phyloP scores from a whole-genome alignment of 352 stramenopile species.

The Globisporangium cederbergense region DNA sequence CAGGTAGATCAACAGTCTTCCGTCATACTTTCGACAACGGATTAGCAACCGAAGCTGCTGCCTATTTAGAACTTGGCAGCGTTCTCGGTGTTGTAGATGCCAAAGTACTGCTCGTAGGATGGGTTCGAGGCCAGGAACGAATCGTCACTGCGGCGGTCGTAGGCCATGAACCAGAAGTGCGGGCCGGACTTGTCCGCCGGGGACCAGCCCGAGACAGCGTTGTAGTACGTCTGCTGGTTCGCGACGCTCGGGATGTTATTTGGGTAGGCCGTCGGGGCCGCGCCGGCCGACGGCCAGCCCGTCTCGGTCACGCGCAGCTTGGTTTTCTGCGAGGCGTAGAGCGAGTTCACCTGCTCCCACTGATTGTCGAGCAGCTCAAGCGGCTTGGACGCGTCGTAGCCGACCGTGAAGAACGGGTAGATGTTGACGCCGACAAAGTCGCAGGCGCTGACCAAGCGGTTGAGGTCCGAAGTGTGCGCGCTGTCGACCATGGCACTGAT shows the following conservation, averaged over 20 bases:
- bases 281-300: constrained; percentile 45
- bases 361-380: constrained; percentile 34
- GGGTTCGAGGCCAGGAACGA: constrained; percentile 8
- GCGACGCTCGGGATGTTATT: constrained; percentile 15
- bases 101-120: constrained; percentile 19
- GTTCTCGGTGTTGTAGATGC: constrained; percentile 14
- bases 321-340: constrained; percentile 13
- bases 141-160: constrained; percentile 18
- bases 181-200: constrained; percentile 10
- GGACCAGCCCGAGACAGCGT: constrained; percentile 10
- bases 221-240: constrained; percentile 20
- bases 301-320: constrained; percentile 51
- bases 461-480: constrained; percentile 30
- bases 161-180: constrained; percentile 22
- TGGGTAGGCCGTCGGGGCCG: constrained; percentile 4
- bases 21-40: not conserved
- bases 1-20: not conserved
- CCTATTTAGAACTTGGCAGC: constrained; percentile 16
- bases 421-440: constrained; percentile 57
- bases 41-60: not conserved
- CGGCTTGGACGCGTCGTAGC: constrained; percentile 43
- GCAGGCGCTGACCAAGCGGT: constrained; percentile 20
- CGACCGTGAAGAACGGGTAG: constrained; percentile 67
- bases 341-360: constrained; percentile 36
- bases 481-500: constrained; percentile 47